Evolutionary conservation across 139 green algal species (phyloP).

Genomic region (Axilococcus clingmanii): DNA sequence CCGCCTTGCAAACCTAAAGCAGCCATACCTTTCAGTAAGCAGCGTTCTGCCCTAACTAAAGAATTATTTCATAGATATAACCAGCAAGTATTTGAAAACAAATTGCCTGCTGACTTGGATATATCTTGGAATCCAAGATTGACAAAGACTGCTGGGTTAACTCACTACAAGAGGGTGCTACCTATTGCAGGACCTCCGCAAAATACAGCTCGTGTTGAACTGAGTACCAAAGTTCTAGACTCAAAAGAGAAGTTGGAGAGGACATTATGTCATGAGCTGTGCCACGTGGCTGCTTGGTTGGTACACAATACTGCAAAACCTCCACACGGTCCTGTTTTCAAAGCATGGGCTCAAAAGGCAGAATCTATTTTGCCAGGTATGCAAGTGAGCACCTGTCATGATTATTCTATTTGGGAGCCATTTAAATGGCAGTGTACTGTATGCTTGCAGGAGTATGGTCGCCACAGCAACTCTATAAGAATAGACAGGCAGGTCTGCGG

Average conservation of each 20-base stretch:
- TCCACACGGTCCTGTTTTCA: constrained; percentile 47
- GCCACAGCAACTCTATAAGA: constrained; percentile 53
- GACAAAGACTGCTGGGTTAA: constrained; percentile 47
- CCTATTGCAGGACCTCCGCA: not conserved
- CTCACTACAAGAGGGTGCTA: constrained; percentile 24
- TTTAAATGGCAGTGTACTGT: constrained; percentile 44
- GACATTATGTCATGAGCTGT: constrained; percentile 61
- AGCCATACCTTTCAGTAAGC: no score
- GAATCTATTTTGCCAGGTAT: constrained; percentile 25
- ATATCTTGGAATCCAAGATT: constrained; percentile 48
- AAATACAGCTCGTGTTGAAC: constrained; percentile 39
- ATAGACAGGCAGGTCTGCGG: constrained; percentile 35
- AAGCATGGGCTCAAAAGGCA: constrained; percentile 30
- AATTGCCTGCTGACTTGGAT: constrained; percentile 35
- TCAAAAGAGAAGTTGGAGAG: constrained; percentile 25
- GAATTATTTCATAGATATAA: constrained; percentile 36
- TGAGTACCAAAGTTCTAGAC: constrained; percentile 52
- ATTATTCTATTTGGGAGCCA: constrained; percentile 32
- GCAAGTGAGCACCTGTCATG: constrained; percentile 50
- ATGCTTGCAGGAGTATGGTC: constrained; percentile 35
- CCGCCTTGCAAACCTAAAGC: no score
- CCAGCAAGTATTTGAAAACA: constrained; percentile 25
- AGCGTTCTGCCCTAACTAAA: constrained; percentile 12
- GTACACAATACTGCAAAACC: constrained; percentile 44
- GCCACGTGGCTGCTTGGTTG: constrained; percentile 51